These are phyloP conservation scores for Rhododendron vialii DNA, from an alignment of 148 eudicot genomes.

Conservation along the genomic window DNA sequence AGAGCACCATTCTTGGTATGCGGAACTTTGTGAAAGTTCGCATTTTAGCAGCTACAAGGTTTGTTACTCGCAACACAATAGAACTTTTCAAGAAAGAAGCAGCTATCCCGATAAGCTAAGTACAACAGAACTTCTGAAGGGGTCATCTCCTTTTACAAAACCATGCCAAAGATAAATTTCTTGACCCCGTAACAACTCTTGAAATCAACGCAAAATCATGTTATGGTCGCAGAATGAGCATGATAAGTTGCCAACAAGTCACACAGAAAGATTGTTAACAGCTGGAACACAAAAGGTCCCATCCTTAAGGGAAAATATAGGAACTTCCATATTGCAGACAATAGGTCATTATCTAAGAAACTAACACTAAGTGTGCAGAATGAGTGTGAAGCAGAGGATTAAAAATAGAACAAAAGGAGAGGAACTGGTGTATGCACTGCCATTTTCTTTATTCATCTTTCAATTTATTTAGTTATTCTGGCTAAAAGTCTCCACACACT, in stretches of 20 bases:
- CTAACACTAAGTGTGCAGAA: neutral
- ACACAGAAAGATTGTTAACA: neutral
- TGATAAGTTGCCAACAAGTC: neutral
- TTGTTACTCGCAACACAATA: neutral
- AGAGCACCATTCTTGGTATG: neutral
- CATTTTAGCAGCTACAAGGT: neutral
- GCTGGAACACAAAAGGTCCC: neutral
- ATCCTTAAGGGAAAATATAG: neutral
- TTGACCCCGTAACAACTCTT: neutral
- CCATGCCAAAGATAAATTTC: neutral
- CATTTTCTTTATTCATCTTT: neutral
- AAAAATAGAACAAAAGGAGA: neutral
- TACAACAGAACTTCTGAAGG: neutral
- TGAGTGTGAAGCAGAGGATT: neutral
- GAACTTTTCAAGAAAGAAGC: neutral
- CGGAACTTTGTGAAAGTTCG: neutral
- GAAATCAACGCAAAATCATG: neutral
- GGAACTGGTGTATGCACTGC: neutral
- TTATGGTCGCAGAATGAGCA: neutral
- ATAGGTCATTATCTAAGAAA: neutral
- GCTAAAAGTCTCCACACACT: neutral
- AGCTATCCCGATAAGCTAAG: neutral
- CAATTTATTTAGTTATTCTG: neutral
- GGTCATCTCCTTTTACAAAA: neutral
- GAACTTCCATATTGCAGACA: neutral